Evolutionary conservation across 257 asterid genomes (phyloP), one percentile per base, ranked within the genome.

Genomic region (Jaltomata sinuosa): DNA sequence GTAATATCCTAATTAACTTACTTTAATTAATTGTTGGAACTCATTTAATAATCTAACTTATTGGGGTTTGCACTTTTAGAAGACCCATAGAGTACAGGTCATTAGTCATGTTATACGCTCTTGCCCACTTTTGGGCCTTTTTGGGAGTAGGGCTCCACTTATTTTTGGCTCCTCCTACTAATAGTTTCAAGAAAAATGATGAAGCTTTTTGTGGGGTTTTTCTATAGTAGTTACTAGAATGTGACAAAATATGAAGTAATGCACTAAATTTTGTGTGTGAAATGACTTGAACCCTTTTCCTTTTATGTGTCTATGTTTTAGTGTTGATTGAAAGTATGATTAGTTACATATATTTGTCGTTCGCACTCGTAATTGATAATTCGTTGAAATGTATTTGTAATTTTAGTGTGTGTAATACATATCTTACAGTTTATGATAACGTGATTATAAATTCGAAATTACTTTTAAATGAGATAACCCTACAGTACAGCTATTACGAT

Each of bases 51-150:
- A 36, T 88, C 38, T 32, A 53, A 52, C 29, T 54, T 15, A 31
- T 81, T 25, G 68, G 84, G 80, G 52, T 79, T 65, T 78, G 84
- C 84, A 87, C 85, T 71, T 80, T 69, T 83, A 78, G 47, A 77
- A 25, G 81, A 79, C 62, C 61, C 84, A 52, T 80, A 59, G 76
- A 31, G 57, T 40, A 38, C 16, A 40, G 71, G 47, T 42, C 32
- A 52, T 53, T 9, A 53, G 80, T 52, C 57, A 52, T 52, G 15
- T 10, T 16, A 79, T 22, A 78, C 90, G 90, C 89, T 87, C 90
- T 87, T 83, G 74, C 83, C 86, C 88, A 83, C 86, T 62, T 68
- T 57, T 59, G 81, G 59, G 50, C 25, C 25, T 3, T 42, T 45
- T 15, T 81, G 61, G 54, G 9, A 11, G 68, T 68, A 49, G 78